These are phyloP conservation scores for Phytophthora podocarpi DNA, from an alignment of 352 stramenopile species.

Conservation along the genomic window DNA sequence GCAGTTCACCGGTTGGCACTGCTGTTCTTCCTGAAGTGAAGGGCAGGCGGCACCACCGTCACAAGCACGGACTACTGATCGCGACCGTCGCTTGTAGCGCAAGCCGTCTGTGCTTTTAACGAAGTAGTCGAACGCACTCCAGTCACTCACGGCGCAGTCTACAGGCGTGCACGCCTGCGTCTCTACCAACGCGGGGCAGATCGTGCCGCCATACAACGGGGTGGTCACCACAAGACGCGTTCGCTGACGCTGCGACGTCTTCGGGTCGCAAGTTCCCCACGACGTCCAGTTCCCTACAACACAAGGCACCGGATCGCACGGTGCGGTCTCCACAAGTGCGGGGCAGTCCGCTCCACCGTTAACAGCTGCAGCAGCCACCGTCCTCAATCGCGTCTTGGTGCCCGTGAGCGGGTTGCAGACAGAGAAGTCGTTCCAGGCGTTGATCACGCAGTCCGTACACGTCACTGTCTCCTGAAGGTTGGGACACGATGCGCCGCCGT, in stretches of 20 bases:
- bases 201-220: slow-evolving; percentile 39
- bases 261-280: slow-evolving; percentile 41
- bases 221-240: slow-evolving; percentile 33
- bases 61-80: slow-evolving; percentile 34
- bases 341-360: slow-evolving; percentile 50
- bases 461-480: slow-evolving; percentile 40
- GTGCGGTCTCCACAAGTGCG: slow-evolving; percentile 28
- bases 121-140: slow-evolving; percentile 50
- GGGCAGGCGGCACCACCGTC: slow-evolving; percentile 53
- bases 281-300: slow-evolving; percentile 38
- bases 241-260: slow-evolving; percentile 38
- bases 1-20: slow-evolving; percentile 63
- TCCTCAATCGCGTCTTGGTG: slow-evolving; percentile 48
- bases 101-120: slow-evolving; percentile 43
- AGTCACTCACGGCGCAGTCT: slow-evolving; percentile 56
- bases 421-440: slow-evolving; percentile 42
- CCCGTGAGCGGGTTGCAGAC: slow-evolving; percentile 50
- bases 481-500: slow-evolving; percentile 49
- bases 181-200: slow-evolving; percentile 44
- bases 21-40: slow-evolving; percentile 48
- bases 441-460: slow-evolving; percentile 51
- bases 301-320: slow-evolving; percentile 51
- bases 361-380: slow-evolving; percentile 29
- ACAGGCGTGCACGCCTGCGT: slow-evolving; percentile 48
- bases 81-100: slow-evolving; percentile 50